phyloP scores from a whole-genome alignment of 148 eudicot species.

The Rhododendron kiyosumense region DNA sequence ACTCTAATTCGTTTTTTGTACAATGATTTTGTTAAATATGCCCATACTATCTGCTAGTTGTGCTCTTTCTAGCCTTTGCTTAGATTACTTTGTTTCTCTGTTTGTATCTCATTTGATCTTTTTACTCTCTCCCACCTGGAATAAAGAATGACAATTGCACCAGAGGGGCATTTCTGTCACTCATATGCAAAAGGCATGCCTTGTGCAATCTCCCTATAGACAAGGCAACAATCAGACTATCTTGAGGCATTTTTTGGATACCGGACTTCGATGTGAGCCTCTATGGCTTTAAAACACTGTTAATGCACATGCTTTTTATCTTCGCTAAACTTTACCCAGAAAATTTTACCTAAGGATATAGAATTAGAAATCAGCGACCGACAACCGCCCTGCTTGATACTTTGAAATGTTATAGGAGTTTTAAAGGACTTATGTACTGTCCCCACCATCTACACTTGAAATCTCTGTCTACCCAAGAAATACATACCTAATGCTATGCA shows the following conservation, averaged over 20 bases:
- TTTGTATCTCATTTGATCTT: neutral
- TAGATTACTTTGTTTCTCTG: neutral
- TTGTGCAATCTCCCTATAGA: neutral
- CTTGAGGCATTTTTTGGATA: neutral
- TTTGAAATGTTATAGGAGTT: neutral
- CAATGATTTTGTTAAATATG: neutral
- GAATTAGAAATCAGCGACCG: neutral
- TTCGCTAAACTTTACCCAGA: neutral
- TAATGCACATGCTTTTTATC: neutral
- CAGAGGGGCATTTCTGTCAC: neutral
- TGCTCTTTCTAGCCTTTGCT: neutral
- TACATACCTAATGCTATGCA: neutral
- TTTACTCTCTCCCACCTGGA: neutral
- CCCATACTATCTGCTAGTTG: neutral
- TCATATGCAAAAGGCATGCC: neutral
- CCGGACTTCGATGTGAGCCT: neutral
- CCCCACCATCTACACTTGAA: neutral
- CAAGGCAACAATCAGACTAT: neutral
- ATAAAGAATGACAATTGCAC: neutral
- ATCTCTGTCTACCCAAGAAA: neutral
- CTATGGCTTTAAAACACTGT: neutral
- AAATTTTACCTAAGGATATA: neutral
- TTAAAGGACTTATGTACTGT: neutral
- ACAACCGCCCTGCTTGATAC: neutral
- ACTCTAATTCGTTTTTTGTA: neutral